Evolutionary conservation across 2,329 filamentous ascomycete genomes (phyloP), one percentile per base, ranked within the genome.

Genomic region (Pseudogymnoascus sp.): DNA sequence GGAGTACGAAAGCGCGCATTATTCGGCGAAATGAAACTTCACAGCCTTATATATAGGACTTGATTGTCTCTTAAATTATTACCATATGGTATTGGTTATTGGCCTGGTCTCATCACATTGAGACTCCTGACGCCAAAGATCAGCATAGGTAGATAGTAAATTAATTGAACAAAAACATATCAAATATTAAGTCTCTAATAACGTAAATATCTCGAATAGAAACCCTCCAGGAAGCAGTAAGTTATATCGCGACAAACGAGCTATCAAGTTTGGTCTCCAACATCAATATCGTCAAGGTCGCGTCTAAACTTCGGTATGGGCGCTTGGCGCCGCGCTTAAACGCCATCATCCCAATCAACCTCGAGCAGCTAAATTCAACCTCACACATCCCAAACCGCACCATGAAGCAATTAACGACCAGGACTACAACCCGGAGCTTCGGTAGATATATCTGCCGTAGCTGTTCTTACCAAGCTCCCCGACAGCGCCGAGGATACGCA

Each of bases 381-480:
- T 57, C 26, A 18, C 51, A 57, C 51, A 57, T 36, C 29, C 29
- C 16, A 57, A 34, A 57, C 29, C n/a, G 34, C 29, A 57, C 10
- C 51, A 57, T 57, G 51, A 57, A 57, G 26, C 51, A 57, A 57
- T 57, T 57, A 34, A 29, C 51, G 51, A 57, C 16, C 16, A 57
- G 51, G 29, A 34, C 29, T 57, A 34, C 51, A 39, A 37, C 66
- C 1, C 66, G 67, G 11, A 64, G 66, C 60, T 54, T 70, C 3
- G 62, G 61, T 29, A 62, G 42, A 10, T 72, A 68, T 62, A 60
- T 72, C 12, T 73, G 70, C 65, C 59, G 64, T 10, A 67, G 31
- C 54, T 72, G 71, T 57, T 70, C 64, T 7, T 67, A 66, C 31
- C 69, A 69, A 65, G 61, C 72, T 11, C 63, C 65, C 29, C 64